phyloP scores from a whole-genome alignment of 352 stramenopile genomes.

The Globisporangium yorkense region DNA sequence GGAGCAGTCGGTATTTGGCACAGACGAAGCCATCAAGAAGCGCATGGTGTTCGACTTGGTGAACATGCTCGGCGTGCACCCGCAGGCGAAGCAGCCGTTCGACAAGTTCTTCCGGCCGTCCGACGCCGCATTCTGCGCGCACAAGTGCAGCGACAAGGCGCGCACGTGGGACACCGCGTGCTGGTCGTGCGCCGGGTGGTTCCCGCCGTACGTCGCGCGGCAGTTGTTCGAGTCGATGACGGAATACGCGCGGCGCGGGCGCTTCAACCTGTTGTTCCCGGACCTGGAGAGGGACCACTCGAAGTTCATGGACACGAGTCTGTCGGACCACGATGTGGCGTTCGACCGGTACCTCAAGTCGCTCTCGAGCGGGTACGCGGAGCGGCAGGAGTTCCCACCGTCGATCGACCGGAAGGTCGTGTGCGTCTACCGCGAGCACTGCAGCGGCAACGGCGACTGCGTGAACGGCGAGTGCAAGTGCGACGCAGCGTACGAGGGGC shows the following conservation, averaged over 20 bases:
- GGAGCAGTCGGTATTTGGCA: constrained; percentile 42
- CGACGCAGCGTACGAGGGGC: constrained; percentile 64
- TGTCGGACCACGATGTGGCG: constrained; percentile 59
- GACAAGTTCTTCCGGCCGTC: constrained; percentile 51
- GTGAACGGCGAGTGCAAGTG: constrained; percentile 75
- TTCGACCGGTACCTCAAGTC: constrained; percentile 76
- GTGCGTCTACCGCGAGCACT: constrained; percentile 80
- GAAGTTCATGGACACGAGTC: constrained; percentile 45
- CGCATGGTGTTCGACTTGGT: constrained; percentile 57
- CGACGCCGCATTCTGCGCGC: constrained; percentile 40
- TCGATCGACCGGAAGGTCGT: constrained; percentile 30
- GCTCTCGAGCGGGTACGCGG: constrained; percentile 42
- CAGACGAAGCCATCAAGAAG: constrained; percentile 67
- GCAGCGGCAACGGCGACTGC: constrained; percentile 75
- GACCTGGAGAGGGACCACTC: constrained; percentile 50
- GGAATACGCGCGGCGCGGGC: constrained; percentile 65
- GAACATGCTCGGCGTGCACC: constrained; percentile 61
- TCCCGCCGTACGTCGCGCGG: constrained; percentile 47
- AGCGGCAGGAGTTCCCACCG: constrained; percentile 30
- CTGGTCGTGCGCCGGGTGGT: constrained; percentile 75
- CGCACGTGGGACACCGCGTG: constrained; percentile 62
- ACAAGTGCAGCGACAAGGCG: constrained; percentile 59
- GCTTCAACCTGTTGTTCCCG: constrained; percentile 67
- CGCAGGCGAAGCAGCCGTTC: constrained; percentile 49
- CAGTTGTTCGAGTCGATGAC: constrained; percentile 44